Evolutionary conservation across 169 alveolate genomes (phyloP), one percentile per base, ranked within the genome.

Genomic region (Amoebophrya sp.): DNA sequence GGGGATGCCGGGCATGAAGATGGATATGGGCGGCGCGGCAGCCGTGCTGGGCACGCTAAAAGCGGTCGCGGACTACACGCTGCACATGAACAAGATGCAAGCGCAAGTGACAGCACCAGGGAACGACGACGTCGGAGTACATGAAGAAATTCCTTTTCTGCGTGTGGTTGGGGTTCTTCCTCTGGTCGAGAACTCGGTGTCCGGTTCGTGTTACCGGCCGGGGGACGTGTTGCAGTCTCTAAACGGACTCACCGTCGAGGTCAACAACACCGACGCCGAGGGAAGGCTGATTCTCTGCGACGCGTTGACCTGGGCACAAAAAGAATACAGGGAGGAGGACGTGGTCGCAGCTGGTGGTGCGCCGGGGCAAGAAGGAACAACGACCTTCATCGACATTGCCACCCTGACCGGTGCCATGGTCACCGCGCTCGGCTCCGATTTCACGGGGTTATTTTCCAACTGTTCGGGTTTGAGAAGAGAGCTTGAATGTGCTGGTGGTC

Each of bases 271-370:
- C 45, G 99, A 98, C 94, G 99, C 99, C 41, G 99, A 98, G 93
- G 99, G 99, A 2, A 94, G 99, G 93, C 95, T 97, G n/a, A 95
- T 98, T 40, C 92, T 98, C 89, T 98, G 98, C n/a, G 99, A 98
- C 90, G 97, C 99, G 15, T 92, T 98, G 91, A 95, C 96, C 48
- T 97, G 96, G 93, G 97, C 97, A 16, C 48, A 42, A 13, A 4
- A 42, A 42, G 20, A 42, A 13, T 42, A 42, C 48, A 4, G 20
- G 48, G 96, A 96, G 89, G 94, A 95, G 34, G 91, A 95, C 42
- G 92, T 91, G 58, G 13, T 42, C 48, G 48, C 48, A 42, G 13
- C 48, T 7, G 4, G 4, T 42, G 4, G 4, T 42, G n/a, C n/a
- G n/a, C n/a, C n/a, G n/a, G n/a, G n/a, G n/a, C 48, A 42, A 42